Evolutionary conservation across 176 grass and related monocot genomes (phyloP), one percentile per base, ranked within the genome.

Genomic region (Puya raimondii): DNA sequence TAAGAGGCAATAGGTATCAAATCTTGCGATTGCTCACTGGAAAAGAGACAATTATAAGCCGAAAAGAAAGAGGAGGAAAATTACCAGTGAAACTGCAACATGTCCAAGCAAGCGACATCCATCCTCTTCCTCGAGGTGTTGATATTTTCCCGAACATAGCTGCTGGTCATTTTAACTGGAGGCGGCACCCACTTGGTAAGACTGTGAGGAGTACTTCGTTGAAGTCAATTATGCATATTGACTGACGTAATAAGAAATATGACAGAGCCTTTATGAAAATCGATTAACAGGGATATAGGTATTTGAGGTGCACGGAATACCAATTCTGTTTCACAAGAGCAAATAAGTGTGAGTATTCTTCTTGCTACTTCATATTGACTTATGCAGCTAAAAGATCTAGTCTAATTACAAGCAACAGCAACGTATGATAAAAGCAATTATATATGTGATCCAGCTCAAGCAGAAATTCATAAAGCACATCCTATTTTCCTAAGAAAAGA

Each of bases 11-110:
- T 9, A 18, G 18, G 54, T 16, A 59, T 59, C 3, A 59, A 7
- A 56, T 56, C 4, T 59, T 15, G 9, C 13, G 4, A 18, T 59
- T 59, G n/a, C 54, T 56, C 54, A 59, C 20, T 49, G 15, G 15
- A 9, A 21, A 47, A 49, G 47, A 21, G 3, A 8, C 33, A 27
- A 52, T 68, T 4, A 25, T 53, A 78, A 17, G 61, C 27, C 4
- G 47, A 64, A 47, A 23, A 17, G 22, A 71, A 18, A 16, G 3
- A n/a, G 33, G 14, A 22, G 18, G 23, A 59, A 69, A 23, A 65
- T 70, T 88, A 92, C 89, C 93, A 92, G 67, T 97, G 89, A 69
- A 97, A 97, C 64, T 92, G 93, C 72, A 97, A 65, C 93, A 97
- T 97, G 82, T 97, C 93, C 65, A 92, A 51, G 27, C 65, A 75